Evolutionary conservation across 176 grass and related monocot species (phyloP), one percentile per base, ranked within the genome.

Genomic region (Canna indica): DNA sequence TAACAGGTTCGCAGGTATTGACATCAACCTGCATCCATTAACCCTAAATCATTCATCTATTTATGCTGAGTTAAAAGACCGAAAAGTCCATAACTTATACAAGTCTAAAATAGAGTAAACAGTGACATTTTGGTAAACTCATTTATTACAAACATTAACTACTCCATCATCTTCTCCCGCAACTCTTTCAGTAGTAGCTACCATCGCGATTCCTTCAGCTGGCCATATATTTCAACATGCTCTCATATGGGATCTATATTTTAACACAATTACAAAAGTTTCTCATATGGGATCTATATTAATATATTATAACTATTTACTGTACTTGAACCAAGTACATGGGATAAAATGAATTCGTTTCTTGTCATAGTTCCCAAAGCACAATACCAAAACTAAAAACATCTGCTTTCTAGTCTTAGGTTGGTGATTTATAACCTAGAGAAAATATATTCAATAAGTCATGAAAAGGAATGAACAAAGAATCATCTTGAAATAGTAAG

Each of bases 301-400:
- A n/a, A 50, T 62, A 17, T 75, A 54, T 8, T 30, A 76, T 32
- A 14, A 25, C 64, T 34, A 57, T 60, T n/a, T 28, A 63, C 41
- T 52, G 27, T 9, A 16, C 11, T 5, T 27, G 4, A 30, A 2
- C 12, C n/a, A n/a, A n/a, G n/a, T n/a, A n/a, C n/a, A n/a, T 30
- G 9, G 39, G 3, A 39, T 38, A 66, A 41, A 20, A 36, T 39
- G 35, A 16, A 63, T 34, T 1, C 95, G 82, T 99, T 94, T 45
- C 82, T 83, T 33, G 95, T 99, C 75, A 83, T 79, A 99, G 87
- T 76, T 99, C 95, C 95, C 95, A 99, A 64, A 99, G 89, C 53
- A 99, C 95, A 80, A 99, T 88, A 36, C 89, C 80, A 80, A 99
- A 99, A 81, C 95, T 99, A 63, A 93, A 99, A 31, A 99, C 82